phyloP scores from a whole-genome alignment of 306 rosid species.

The Lupinus albus region DNA sequence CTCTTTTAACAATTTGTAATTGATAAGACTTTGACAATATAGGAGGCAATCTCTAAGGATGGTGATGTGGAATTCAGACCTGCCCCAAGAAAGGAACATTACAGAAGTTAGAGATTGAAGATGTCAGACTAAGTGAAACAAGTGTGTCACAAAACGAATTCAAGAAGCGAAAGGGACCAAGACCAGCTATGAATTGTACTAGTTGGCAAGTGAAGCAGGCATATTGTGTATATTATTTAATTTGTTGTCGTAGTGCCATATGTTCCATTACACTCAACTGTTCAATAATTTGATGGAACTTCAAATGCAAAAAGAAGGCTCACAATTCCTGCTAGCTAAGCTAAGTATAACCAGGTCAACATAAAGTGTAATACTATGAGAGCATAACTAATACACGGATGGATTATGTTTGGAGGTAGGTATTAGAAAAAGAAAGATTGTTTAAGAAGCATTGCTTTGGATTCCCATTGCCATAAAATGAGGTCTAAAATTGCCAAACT shows the following conservation, averaged over 20 bases:
- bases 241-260: slow-evolving; percentile 1
- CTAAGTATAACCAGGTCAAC: slow-evolving; percentile 58
- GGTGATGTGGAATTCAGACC: slow-evolving; percentile 1
- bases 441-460: slow-evolving; percentile 50
- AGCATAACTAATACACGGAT: slow-evolving; percentile 43
- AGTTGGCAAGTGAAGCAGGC: slow-evolving; percentile 23
- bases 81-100: slow-evolving; percentile 28
- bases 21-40: slow-evolving; percentile 27
- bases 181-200: neutral
- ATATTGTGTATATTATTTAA: slow-evolving; percentile 1
- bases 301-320: slow-evolving; percentile 30
- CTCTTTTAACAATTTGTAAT: neutral
- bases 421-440: slow-evolving; percentile 46
- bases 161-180: neutral
- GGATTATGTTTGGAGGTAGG: slow-evolving; percentile 63
- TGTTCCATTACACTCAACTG: slow-evolving; percentile 20
- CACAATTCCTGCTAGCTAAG: slow-evolving; percentile 58
- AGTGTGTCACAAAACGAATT: neutral
- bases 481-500: neutral
- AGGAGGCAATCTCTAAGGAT: slow-evolving; percentile 20
- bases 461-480: slow-evolving; percentile 46
- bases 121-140: slow-evolving; percentile 10
- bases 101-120: slow-evolving; percentile 23
- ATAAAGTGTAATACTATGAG: slow-evolving; percentile 46
- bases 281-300: slow-evolving; percentile 23